Percentiles rank a stretch among this genome's conserved stretches.
Conservation (phyloP, 345 rosid genomes). For the Abelmoschus esculentus region DNA sequence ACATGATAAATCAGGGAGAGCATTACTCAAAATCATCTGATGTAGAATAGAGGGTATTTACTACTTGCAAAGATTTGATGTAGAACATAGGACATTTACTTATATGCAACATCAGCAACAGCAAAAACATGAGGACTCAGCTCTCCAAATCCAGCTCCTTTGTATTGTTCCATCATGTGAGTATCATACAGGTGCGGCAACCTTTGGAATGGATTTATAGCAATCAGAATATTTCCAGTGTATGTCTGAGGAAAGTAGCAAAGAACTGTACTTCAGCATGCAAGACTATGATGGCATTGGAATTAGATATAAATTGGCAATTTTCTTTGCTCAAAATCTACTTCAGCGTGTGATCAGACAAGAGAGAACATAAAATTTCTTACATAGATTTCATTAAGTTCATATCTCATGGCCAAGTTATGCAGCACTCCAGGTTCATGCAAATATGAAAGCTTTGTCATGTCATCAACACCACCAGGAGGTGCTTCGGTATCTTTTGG, state of each 20-base stretch:
- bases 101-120: constrained; percentile 96
- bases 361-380: constrained; percentile 22
- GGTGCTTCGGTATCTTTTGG: constrained; percentile 97
- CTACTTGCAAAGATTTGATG: constrained; percentile 9
- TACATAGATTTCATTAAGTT: constrained; percentile 97
- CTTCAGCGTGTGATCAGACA: neutral
- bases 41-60: constrained; percentile 22
- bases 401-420: constrained; percentile 91
- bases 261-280: constrained; percentile 12
- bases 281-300: constrained; percentile 3
- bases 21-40: constrained; percentile 6
- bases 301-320: neutral
- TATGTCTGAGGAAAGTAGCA: constrained; percentile 56
- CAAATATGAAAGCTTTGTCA: constrained; percentile 98
- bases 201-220: constrained; percentile 98
- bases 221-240: constrained; percentile 96
- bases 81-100: constrained; percentile 36
- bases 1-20: constrained; percentile 27
- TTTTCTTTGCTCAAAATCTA: constrained; percentile 9
- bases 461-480: constrained; percentile 99
- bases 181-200: constrained; percentile 96
- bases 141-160: constrained; percentile 97
- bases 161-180: constrained; percentile 99
- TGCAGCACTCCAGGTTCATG: constrained; percentile 97
- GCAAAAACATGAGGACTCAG: constrained; percentile 99